These are phyloP conservation scores for Phialophora macrospora DNA, from an alignment of 2,329 filamentous ascomycete genomes.

Conservation along the genomic window DNA sequence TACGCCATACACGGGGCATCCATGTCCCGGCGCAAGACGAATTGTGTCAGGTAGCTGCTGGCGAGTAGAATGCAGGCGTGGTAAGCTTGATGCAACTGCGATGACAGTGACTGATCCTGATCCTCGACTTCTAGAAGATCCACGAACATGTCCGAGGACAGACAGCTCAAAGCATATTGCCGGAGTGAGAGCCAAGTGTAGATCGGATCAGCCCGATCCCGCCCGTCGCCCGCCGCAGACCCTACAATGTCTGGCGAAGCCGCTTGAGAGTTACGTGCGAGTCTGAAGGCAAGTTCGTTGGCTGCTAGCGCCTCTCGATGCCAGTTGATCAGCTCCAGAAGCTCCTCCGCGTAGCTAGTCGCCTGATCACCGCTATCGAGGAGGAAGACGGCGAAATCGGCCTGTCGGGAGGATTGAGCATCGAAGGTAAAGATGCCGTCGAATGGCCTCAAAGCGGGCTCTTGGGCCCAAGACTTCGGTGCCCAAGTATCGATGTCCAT, in stretches of 20 bases:
- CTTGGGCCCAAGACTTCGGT: conserved; percentile 22
- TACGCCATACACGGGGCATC: conserved; percentile 16
- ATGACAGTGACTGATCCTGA: conserved; percentile 3
- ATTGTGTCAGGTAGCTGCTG: conserved; percentile 21
- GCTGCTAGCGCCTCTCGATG: conserved; percentile 22
- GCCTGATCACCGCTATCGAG: background rate
- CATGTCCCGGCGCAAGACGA: conserved; percentile 19
- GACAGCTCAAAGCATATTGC: conserved; percentile 21
- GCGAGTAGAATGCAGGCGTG: conserved; percentile 22
- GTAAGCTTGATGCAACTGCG: conserved; percentile 11
- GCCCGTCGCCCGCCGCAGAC: background rate
- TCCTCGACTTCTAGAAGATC: conserved; percentile 17
- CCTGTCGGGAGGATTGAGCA: background rate
- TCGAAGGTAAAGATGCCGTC: conserved; percentile 22
- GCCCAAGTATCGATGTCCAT: conserved; percentile 23
- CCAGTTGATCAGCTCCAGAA: conserved; percentile 17
- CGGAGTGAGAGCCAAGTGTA: conserved; percentile 24
- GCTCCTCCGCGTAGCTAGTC: background rate
- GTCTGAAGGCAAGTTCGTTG: conserved; percentile 10
- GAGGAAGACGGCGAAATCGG: conserved; percentile 12
- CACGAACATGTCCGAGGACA: conserved; percentile 16
- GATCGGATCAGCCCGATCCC: conserved; percentile 17
- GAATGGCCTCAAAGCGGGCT: conserved; percentile 13
- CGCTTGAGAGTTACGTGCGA: background rate
- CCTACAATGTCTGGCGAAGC: background rate